Evolutionary conservation across 2,329 filamentous ascomycete genomes (phyloP).

Genomic region (Pseudogymnoascus sp.): DNA sequence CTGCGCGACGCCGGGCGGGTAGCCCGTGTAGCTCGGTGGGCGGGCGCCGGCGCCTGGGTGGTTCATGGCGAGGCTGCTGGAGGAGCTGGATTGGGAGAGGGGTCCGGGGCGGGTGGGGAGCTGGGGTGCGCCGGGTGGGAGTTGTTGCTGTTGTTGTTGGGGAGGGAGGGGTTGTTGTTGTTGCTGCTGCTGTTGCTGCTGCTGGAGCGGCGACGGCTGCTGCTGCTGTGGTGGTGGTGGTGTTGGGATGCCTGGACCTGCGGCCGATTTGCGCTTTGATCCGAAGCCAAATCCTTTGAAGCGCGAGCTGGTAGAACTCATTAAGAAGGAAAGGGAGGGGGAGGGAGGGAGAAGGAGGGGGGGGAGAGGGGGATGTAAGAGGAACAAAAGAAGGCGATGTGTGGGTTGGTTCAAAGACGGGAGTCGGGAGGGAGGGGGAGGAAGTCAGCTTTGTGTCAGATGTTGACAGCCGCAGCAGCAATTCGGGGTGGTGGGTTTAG

Average conservation of each 20-base stretch:
- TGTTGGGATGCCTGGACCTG: conserved; percentile 18
- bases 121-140: conserved; percentile 18
- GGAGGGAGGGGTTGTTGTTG: conserved; percentile 43
- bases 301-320: conserved; percentile 74
- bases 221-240: neutral
- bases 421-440: too few species aligned
- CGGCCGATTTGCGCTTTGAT: conserved; percentile 62
- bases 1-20: conserved; percentile 36
- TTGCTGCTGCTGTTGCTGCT: neutral
- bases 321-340: too few species aligned
- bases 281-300: conserved; percentile 74
- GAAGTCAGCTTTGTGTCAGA: too few species aligned
- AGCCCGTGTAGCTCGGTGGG: conserved; percentile 54
- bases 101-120: conserved; percentile 19
- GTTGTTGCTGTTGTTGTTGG: conserved; percentile 22
- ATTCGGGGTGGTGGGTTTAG: too few species aligned
- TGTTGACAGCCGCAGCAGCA: too few species aligned
- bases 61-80: conserved; percentile 52
- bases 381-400: too few species aligned
- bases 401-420: too few species aligned
- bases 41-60: conserved; percentile 50
- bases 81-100: conserved; percentile 25
- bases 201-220: neutral
- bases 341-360: too few species aligned
- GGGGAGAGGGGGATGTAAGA: too few species aligned